Evolutionary conservation across 2,329 filamentous ascomycete genomes (phyloP), one percentile per base, ranked within the genome.

Genomic region (Cryphonectria carpinicola): DNA sequence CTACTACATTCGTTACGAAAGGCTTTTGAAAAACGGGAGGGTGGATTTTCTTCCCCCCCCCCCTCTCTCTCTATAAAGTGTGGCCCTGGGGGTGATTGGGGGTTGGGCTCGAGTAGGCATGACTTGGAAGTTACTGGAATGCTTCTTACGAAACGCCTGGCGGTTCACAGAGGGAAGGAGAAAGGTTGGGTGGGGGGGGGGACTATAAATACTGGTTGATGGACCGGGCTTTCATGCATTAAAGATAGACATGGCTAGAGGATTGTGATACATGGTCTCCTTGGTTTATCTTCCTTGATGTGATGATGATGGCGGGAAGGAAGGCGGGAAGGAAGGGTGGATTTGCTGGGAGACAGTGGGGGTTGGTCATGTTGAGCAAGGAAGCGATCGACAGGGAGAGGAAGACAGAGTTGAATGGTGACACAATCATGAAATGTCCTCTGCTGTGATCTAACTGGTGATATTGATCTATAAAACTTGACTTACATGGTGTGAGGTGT

Each of bases 171-270:
- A 49, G 3, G 43, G 43, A 46, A 46, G 19, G 43, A 13, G 54
- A 32, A 6, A 32, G 54, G 19, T 28, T 28, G 32, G 4, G 4
- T 1, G 32, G n/a, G 35, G 39, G 13, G 49, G 43, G 25, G 43
- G 19, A 11, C 4, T 68, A 32, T 19, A 39, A 46, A 54, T 62
- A 56, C 54, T 54, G 61, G n/a, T 25, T 35, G 39, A 54, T 68
- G 39, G 63, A 52, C 32, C n/a, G 0, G 19, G 35, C 19, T 35
- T 37, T 61, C 10, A 35, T 61, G 35, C 61, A 58, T 69, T 67
- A 58, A 66, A 65, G 66, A 68, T 68, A 68, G 69, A 71, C 66
- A 60, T 68, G 60, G 65, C 69, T 62, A 71, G 66, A 71, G 61
- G 65, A 49, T 54, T 52, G 64, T 62, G 52, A n/a, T 41, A 41